phyloP scores from a whole-genome alignment of 352 stramenopile species.

The Aphanomyces cochlioides region DNA sequence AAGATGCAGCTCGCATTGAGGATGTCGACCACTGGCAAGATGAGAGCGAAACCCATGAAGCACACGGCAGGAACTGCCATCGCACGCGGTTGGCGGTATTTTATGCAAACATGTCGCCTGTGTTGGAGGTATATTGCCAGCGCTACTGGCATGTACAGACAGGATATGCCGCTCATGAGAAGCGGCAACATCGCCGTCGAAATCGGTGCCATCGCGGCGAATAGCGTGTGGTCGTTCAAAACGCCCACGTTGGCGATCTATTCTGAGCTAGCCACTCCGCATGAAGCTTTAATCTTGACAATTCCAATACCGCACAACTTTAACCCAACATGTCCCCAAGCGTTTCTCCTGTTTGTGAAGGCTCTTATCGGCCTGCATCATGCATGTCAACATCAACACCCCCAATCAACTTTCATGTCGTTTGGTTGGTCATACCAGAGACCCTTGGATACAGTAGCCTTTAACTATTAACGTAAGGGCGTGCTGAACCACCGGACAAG shows the following conservation, averaged over 20 bases:
- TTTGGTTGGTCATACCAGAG: too few species aligned
- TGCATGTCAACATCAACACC: too few species aligned
- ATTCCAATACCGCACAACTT: too few species aligned
- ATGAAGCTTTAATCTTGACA: too few species aligned
- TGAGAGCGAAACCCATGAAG: neutral
- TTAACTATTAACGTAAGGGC: too few species aligned
- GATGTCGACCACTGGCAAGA: neutral
- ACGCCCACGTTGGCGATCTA: neutral
- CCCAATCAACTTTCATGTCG: too few species aligned
- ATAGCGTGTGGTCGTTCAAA: neutral
- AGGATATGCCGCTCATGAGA: neutral
- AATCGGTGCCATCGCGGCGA: neutral
- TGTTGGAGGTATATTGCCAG: neutral
- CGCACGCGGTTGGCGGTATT: neutral
- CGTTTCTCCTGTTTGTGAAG: too few species aligned
- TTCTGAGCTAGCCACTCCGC: too few species aligned
- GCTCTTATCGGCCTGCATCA: too few species aligned
- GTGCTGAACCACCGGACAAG: too few species aligned
- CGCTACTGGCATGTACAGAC: slow-evolving; percentile 10
- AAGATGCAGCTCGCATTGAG: slow-evolving; percentile 5
- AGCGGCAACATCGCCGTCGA: neutral
- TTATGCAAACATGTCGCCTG: neutral
- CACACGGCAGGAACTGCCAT: neutral
- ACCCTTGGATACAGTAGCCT: too few species aligned
- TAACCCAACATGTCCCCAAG: too few species aligned